These are phyloP conservation scores for Albophoma yamanashiensis DNA, from an alignment of 2,329 filamentous ascomycete species.

Conservation along the genomic window DNA sequence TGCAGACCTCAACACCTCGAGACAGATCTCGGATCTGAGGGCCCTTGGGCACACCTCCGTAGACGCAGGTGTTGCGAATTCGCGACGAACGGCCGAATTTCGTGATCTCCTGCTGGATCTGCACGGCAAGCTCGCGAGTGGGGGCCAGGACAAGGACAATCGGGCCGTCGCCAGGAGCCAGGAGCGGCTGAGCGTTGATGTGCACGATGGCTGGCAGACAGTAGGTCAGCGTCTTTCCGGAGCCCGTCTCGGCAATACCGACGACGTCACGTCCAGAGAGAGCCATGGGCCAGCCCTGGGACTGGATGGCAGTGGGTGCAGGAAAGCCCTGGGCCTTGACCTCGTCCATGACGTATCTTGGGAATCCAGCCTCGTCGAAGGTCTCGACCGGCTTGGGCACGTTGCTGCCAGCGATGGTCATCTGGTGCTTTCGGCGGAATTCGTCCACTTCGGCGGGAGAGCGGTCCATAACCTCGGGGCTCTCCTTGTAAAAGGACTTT, in stretches of 20 bases:
- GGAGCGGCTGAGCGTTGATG: conserved; percentile 96
- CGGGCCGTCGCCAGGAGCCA: conserved; percentile 88
- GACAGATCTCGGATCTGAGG: conserved; percentile 92
- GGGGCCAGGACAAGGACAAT: conserved; percentile 95
- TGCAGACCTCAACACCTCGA: conserved; percentile 95
- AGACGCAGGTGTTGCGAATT: conserved; percentile 97
- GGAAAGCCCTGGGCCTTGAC: conserved; percentile 97
- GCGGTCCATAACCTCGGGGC: conserved; percentile 64
- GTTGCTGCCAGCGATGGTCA: conserved; percentile 68
- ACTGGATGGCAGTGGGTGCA: conserved; percentile 90
- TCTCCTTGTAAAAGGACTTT: conserved; percentile 98
- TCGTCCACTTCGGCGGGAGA: conserved; percentile 71
- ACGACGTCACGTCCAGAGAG: conserved; percentile 96
- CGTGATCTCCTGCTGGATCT: conserved; percentile 97
- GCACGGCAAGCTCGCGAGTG: conserved; percentile 93
- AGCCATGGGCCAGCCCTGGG: conserved; percentile 98
- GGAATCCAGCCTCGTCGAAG: conserved; percentile 97
- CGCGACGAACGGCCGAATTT: conserved; percentile 98
- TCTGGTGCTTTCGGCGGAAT: conserved; percentile 78
- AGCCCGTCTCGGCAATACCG: conserved; percentile 98
- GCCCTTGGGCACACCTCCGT: conserved; percentile 97
- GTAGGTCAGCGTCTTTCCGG: conserved; percentile 97
- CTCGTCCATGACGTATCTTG: conserved; percentile 93
- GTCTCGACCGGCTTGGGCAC: conserved; percentile 92
- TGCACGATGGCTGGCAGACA: conserved; percentile 97